phyloP scores from a whole-genome alignment of 768 basidiomycete species.

The Paxillus ammoniavirescens region DNA sequence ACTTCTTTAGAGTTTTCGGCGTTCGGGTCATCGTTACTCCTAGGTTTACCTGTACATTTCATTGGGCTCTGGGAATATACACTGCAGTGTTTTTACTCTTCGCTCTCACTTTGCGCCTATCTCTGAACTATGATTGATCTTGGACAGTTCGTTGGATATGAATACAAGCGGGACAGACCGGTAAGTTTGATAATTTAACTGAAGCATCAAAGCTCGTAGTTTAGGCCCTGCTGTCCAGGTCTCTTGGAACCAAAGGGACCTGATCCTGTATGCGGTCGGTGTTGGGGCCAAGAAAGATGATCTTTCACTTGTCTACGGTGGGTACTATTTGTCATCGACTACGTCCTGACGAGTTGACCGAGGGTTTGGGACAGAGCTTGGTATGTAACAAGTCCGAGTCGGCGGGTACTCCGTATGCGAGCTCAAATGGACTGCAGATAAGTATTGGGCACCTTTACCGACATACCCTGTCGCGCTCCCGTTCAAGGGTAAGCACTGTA shows the following conservation, averaged over 20 bases:
- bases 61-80: background rate
- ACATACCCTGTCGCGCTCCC: slow-evolving; percentile 76
- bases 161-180: background rate
- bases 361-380: background rate
- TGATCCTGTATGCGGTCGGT: slow-evolving; percentile 70
- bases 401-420: background rate
- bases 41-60: background rate
- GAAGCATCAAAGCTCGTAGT: background rate
- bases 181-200: background rate
- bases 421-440: slow-evolving; percentile 36
- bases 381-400: background rate
- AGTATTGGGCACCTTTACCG: slow-evolving; percentile 66
- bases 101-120: background rate
- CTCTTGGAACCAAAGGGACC: slow-evolving; percentile 75
- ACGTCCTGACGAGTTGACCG: background rate
- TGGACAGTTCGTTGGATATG: slow-evolving; percentile 1
- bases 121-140: background rate
- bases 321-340: slow-evolving; percentile 9
- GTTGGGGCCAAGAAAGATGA: slow-evolving; percentile 75
- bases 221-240: slow-evolving; percentile 42
- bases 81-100: background rate
- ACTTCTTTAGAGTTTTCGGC: background rate
- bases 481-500: slow-evolving; percentile 50
- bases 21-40: background rate
- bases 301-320: slow-evolving; percentile 63